Percentiles rank a stretch among this genome's conserved stretches.
These are phyloP conservation scores for Acacia concinna DNA, from an alignment of 331 rosid genomes.

Conservation along the genomic window DNA sequence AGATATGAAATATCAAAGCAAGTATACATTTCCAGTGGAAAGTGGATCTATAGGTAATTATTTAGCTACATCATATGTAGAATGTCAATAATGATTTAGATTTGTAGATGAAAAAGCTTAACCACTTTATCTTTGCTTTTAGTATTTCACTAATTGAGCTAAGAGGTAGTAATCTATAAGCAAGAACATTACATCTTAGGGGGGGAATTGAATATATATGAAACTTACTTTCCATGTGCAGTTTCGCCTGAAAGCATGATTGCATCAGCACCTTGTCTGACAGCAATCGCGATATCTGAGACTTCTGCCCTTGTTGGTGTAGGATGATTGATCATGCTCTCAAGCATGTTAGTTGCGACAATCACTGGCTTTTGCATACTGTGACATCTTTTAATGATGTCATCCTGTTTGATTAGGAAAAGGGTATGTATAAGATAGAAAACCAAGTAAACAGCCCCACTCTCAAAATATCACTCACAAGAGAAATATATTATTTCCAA, in stretches of 20 bases:
- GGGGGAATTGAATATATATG: background rate
- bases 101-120: background rate
- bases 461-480: background rate
- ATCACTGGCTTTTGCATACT: conserved; percentile 88
- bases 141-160: background rate
- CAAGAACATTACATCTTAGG: background rate
- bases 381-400: conserved; percentile 76
- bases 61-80: background rate
- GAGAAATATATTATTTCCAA: background rate
- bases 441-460: conserved; percentile 15
- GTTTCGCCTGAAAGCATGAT: conserved; percentile 99
- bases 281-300: conserved; percentile 93
- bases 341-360: conserved; percentile 97
- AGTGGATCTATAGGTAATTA: background rate
- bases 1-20: background rate
- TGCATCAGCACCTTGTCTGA: conserved; percentile 92
- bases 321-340: conserved; percentile 95
- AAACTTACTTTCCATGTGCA: conserved; percentile 93
- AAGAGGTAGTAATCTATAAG: background rate
- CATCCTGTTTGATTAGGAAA: conserved; percentile 61
- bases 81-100: background rate
- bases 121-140: background rate
- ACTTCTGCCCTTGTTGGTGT: conserved; percentile 98
- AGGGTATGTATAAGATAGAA: conserved; percentile 20
- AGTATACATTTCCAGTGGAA: conserved; percentile 12